Evolutionary conservation across 805 yeast species (phyloP).

Genomic region (Teunomyces atbi): DNA sequence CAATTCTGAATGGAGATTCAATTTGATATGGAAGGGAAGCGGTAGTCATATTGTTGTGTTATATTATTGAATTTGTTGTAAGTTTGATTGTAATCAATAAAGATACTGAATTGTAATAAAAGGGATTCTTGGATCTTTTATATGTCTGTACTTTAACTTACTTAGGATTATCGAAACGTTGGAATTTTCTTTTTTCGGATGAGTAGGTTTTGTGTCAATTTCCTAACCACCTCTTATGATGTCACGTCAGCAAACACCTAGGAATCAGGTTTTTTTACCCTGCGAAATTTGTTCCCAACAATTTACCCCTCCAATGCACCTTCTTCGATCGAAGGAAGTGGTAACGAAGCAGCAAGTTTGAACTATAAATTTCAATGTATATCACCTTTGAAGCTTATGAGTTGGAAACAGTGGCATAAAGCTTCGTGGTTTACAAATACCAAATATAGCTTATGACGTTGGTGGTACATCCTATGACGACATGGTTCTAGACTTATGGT

Average conservation of each 20-base stretch:
- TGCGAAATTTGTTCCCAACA: background rate
- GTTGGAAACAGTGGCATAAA: too few species aligned
- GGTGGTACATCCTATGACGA: background rate
- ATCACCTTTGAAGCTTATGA: too few species aligned
- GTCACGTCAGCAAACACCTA: background rate
- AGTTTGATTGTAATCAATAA: too few species aligned
- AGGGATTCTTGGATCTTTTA: background rate
- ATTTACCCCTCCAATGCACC: background rate
- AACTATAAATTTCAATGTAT: too few species aligned
- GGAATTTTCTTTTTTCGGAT: background rate
- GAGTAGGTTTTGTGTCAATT: background rate
- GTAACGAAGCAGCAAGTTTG: too few species aligned
- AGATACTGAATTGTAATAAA: too few species aligned
- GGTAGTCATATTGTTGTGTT: slow-evolving; percentile 16
- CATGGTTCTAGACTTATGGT: background rate
- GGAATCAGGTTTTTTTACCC: too few species aligned
- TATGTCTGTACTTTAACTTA: background rate
- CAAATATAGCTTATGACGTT: background rate
- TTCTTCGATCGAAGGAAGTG: too few species aligned
- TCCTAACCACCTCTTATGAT: slow-evolving; percentile 4
- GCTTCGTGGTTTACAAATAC: background rate
- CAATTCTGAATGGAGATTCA: slow-evolving; percentile 35
- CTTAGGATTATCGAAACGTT: background rate
- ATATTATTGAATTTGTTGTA: background rate
- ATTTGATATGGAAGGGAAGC: slow-evolving; percentile 30